A percentile compares a stretch with the other conserved stretches of the same genome.
These are phyloP conservation scores for Gynochthodes officinalis DNA, from an alignment of 257 asterid species.

Conservation along the genomic window DNA sequence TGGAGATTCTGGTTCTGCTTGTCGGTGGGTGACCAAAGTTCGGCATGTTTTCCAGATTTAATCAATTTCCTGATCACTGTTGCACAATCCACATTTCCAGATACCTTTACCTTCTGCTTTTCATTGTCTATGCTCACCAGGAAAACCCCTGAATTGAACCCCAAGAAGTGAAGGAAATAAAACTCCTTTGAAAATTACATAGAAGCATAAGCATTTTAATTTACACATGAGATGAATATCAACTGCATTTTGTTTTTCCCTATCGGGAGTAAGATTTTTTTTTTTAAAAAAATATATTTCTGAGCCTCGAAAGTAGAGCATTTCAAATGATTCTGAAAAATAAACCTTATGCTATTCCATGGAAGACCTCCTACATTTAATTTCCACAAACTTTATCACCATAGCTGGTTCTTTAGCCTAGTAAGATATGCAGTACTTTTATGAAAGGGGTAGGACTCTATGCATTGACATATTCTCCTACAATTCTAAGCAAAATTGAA, in stretches of 20 bases:
- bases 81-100: constrained; percentile 39
- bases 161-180: neutral
- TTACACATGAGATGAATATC: neutral
- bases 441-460: neutral
- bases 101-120: constrained; percentile 26
- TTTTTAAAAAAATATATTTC: too few species aligned
- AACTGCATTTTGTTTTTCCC: neutral
- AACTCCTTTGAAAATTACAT: neutral
- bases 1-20: constrained; percentile 12
- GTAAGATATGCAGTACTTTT: neutral
- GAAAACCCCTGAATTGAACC: constrained; percentile 41
- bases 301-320: neutral
- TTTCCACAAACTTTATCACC: too few species aligned
- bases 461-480: neutral
- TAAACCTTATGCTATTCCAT: neutral
- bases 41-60: constrained; percentile 59
- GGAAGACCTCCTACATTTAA: too few species aligned
- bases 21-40: constrained; percentile 34
- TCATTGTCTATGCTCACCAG: constrained; percentile 47
- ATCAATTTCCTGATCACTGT: constrained; percentile 29
- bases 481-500: neutral
- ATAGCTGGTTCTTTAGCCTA: neutral
- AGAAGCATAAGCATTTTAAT: neutral
- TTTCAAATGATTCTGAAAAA: neutral
- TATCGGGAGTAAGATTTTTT: neutral